A percentile compares a stretch with the other conserved stretches of the same genome.
Evolutionary conservation across 2,329 filamentous ascomycete species (phyloP).

Genomic region (Hymenoscyphus infarciens): DNA sequence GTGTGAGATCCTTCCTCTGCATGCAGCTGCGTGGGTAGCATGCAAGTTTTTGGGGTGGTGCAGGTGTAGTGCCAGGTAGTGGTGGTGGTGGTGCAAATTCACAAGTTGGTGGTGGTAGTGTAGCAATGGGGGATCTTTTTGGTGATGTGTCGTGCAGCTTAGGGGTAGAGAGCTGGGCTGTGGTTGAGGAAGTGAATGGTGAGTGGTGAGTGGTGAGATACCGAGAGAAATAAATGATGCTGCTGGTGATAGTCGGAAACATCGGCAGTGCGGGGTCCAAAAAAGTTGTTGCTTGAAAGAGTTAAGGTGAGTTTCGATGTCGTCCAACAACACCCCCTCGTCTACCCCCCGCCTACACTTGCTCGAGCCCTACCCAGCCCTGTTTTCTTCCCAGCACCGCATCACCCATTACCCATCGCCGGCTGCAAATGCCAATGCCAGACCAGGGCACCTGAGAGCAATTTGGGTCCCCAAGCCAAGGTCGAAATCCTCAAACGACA

Average conservation of each 20-base stretch:
- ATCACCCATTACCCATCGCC: neutral
- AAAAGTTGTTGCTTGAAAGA: neutral
- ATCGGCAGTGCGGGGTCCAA: neutral
- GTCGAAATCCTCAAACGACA: neutral
- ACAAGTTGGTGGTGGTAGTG: neutral
- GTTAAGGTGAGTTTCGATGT: no score
- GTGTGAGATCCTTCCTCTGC: conserved; percentile 17
- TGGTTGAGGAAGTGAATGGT: neutral
- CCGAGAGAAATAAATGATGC: neutral
- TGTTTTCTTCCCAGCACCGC: neutral
- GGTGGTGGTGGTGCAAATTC: neutral
- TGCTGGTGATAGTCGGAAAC: neutral
- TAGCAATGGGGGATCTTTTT: neutral
- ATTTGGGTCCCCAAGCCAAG: neutral
- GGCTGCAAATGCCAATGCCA: neutral
- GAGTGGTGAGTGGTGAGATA: neutral
- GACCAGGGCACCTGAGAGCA: neutral
- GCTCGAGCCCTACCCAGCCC: conserved; percentile 2
- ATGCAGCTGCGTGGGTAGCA: conserved; percentile 8
- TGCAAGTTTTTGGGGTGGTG: neutral
- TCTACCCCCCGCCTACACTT: neutral
- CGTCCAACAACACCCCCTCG: neutral
- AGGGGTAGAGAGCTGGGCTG: neutral
- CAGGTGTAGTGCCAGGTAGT: neutral
- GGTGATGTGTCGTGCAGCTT: neutral